phyloP scores from a whole-genome alignment of 768 basidiomycete species.

The Amanita pseudoporphyria region DNA sequence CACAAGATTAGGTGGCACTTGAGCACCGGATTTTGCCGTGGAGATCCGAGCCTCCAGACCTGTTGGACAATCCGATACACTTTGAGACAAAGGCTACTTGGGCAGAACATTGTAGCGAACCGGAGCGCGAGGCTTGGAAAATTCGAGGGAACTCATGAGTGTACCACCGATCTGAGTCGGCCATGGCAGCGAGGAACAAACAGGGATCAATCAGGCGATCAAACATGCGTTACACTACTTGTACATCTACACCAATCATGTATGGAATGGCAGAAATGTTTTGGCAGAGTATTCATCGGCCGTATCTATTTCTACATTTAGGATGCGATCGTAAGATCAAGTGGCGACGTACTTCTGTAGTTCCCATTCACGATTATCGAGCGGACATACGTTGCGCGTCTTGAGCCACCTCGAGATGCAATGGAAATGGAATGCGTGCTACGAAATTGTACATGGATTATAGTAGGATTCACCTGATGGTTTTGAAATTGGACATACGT shows the following conservation, averaged over 20 bases:
- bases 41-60: conserved; percentile 42
- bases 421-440: conserved; percentile 10
- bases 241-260: conserved; percentile 2
- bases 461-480: neutral
- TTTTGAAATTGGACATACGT: conserved; percentile 41
- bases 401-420: conserved; percentile 74
- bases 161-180: conserved; percentile 31
- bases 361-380: conserved; percentile 97
- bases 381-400: conserved; percentile 90
- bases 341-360: conserved; percentile 74
- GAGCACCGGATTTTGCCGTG: conserved; percentile 21
- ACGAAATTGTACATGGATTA: neutral
- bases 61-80: conserved; percentile 17
- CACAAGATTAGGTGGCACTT: conserved; percentile 22
- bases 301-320: conserved; percentile 24
- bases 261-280: neutral
- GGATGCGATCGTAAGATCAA: neutral
- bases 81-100: neutral
- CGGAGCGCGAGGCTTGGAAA: conserved; percentile 41
- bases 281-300: conserved; percentile 20
- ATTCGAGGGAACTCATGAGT: conserved; percentile 39
- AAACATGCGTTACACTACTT: neutral
- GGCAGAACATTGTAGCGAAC: conserved; percentile 27
- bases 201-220: neutral
- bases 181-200: conserved; percentile 13